A percentile compares a stretch with the other conserved stretches of the same genome.
Conservation (phyloP, 768 basidiomycete genomes). For the Pilatotrama ljubarskyi region DNA sequence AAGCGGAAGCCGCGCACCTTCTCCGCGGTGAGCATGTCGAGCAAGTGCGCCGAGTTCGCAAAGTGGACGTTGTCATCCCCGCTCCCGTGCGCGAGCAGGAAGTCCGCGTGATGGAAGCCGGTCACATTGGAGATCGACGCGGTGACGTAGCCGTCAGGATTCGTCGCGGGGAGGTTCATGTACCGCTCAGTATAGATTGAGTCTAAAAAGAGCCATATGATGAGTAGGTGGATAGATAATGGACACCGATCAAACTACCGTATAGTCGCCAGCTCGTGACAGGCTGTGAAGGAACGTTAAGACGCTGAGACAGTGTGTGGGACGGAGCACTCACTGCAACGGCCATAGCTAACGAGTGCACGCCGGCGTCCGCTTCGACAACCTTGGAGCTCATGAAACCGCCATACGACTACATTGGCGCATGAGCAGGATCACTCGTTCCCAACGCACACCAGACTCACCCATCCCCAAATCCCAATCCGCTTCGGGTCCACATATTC, state of each 20-base stretch:
- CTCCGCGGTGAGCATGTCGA: slow-evolving; percentile 89
- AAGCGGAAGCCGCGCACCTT: slow-evolving; percentile 78
- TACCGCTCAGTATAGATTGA: slow-evolving; percentile 98
- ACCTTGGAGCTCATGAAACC: slow-evolving; percentile 96
- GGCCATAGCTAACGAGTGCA: slow-evolving; percentile 89
- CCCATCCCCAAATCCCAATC: slow-evolving; percentile 99
- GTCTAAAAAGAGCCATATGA: slow-evolving; percentile 52
- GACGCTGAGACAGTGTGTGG: background rate
- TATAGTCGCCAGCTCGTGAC: slow-evolving; percentile 87
- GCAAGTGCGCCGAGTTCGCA: slow-evolving; percentile 83
- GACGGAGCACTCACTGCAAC: slow-evolving; percentile 66
- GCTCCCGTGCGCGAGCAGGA: slow-evolving; percentile 86
- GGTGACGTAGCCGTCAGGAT: slow-evolving; percentile 86
- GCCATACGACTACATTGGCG: slow-evolving; percentile 75
- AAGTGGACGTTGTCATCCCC: slow-evolving; percentile 98
- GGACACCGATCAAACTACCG: slow-evolving; percentile 43
- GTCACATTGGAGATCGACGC: slow-evolving; percentile 87
- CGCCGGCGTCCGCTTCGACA: slow-evolving; percentile 83
- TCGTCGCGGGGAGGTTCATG: slow-evolving; percentile 81
- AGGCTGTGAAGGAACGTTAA: slow-evolving; percentile 47
- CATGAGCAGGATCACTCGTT: background rate
- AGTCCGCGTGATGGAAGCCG: slow-evolving; percentile 80
- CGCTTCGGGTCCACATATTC: slow-evolving; percentile 85
- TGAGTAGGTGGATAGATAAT: background rate
- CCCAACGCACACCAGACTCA: slow-evolving; percentile 39